Base-by-base conservation (phyloP, 73 alveolate genomes). In the Tetrahymena elliotti region DNA sequence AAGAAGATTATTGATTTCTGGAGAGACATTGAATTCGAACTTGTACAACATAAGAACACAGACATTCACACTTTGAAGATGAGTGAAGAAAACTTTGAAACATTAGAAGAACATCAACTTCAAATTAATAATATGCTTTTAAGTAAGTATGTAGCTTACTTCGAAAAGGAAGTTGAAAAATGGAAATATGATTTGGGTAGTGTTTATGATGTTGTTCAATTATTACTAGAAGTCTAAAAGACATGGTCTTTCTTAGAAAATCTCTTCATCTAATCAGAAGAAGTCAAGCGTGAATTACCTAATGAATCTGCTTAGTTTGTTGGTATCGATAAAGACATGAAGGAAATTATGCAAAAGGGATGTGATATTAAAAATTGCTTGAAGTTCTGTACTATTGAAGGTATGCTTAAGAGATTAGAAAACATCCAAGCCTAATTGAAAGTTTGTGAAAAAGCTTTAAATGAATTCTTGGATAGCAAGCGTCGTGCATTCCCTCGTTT, bases 401-500 rank as follows among this genome's bases (percentile, higher is more conserved):
- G 96, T 84, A 94, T 99, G 95, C 95, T 98, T 52, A 97, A 96
- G 36, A 98, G 99, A 98, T 97, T 99, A 35, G 99, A 99, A 95
- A 97, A 93, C 97, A 99, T 99, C 10, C 98, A 99, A 93, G 98
- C 96, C 94, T 98, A 98, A 83, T 97, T 99, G 96, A 98, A 98
- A 54, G 98, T 98, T 95, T 99, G 99, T 96, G 99, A 99, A 98
- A 99, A 99, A 96, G 99, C 99, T 27, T 97, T 99, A 95, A 99
- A 99, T 96, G 99, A 99, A 94, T 99, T 99, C 99, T 98, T 99
- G 99, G 99, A 99, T 97, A 97, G 99, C 84, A 99, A 99, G 98
- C 98, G 99, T 97, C 99, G 99, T 93, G 99, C 99, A 94, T 99
- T 99, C 99, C 99, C 99, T 83, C 97, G 99, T 95, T 99, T 99